phyloP scores from a whole-genome alignment of 495 filamentous ascomycete species.

The Lichina pygmaea region DNA sequence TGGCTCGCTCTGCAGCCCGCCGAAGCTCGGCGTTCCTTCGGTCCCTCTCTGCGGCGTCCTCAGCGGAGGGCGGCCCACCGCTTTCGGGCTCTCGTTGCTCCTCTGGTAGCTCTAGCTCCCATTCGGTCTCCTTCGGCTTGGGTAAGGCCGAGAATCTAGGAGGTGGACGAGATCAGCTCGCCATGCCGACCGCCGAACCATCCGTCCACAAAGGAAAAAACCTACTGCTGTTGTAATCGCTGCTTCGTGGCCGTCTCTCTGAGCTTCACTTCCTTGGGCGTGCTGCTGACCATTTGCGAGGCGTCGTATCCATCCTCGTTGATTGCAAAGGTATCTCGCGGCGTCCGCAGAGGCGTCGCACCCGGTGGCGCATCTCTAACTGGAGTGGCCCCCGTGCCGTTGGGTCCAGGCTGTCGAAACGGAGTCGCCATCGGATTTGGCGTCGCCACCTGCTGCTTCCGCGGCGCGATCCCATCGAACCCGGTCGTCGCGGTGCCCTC shows the following conservation, averaged over 20 bases:
- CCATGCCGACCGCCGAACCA: too few relatives aligned
- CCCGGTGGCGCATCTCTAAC: slow-evolving; percentile 30
- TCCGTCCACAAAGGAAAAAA: not conserved
- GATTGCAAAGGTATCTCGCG: slow-evolving; percentile 67
- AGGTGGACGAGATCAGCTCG: not conserved
- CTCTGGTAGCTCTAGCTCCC: slow-evolving; percentile 76
- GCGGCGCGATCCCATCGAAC: slow-evolving; percentile 63
- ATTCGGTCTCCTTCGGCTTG: slow-evolving; percentile 74
- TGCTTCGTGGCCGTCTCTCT: slow-evolving; percentile 44
- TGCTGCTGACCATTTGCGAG: slow-evolving; percentile 42
- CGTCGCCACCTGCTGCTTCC: slow-evolving; percentile 55
- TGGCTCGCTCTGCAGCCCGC: slow-evolving; percentile 44
- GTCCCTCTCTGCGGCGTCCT: slow-evolving; percentile 70
- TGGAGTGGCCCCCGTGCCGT: slow-evolving; percentile 48
- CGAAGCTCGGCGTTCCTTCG: slow-evolving; percentile 35
- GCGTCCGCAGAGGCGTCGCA: slow-evolving; percentile 74
- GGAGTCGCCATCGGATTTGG: slow-evolving; percentile 93
- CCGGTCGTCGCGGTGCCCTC: slow-evolving; percentile 63
- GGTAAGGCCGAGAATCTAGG: slow-evolving; percentile 53
- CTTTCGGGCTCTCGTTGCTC: slow-evolving; percentile 38
- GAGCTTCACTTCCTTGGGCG: slow-evolving; percentile 51
- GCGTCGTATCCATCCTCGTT: slow-evolving; percentile 36
- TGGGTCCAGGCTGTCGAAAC: slow-evolving; percentile 33
- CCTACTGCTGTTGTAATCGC: slow-evolving; percentile 27
- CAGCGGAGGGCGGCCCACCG: slow-evolving; percentile 29